Evolutionary conservation across 2,329 filamentous ascomycete genomes (phyloP).

Genomic region (Trichoderma hamatum): DNA sequence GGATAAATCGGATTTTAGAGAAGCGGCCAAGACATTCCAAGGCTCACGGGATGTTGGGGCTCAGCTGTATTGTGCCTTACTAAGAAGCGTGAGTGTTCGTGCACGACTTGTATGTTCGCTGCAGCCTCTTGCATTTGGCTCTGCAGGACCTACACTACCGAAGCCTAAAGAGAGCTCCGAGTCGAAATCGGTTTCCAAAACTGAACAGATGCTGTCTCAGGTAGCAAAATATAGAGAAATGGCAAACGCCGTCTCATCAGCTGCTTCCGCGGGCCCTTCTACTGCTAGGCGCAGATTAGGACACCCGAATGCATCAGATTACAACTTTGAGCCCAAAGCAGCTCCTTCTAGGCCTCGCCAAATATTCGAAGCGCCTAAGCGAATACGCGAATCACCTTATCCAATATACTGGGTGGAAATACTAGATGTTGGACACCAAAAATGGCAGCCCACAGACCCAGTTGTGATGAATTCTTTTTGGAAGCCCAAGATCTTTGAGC

Average conservation of each 20-base stretch:
- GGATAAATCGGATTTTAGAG: slow-evolving; percentile 72
- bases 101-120: slow-evolving; percentile 86
- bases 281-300: slow-evolving; percentile 55
- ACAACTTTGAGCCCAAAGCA: slow-evolving; percentile 51
- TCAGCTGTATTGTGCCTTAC: slow-evolving; percentile 85
- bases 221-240: slow-evolving; percentile 40
- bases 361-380: slow-evolving; percentile 42
- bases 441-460: slow-evolving; percentile 88
- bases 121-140: slow-evolving; percentile 74
- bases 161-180: slow-evolving; percentile 42
- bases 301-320: slow-evolving; percentile 58
- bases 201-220: slow-evolving; percentile 36
- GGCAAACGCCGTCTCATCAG: slow-evolving; percentile 38
- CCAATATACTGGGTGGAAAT: slow-evolving; percentile 96
- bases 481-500: slow-evolving; percentile 77
- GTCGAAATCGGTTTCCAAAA: slow-evolving; percentile 37
- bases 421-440: slow-evolving; percentile 82
- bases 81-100: slow-evolving; percentile 81
- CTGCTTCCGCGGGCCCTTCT: slow-evolving; percentile 37
- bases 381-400: slow-evolving; percentile 69
- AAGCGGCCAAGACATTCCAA: slow-evolving; percentile 67
- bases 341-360: slow-evolving; percentile 39
- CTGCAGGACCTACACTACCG: slow-evolving; percentile 53
- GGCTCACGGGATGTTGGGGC: slow-evolving; percentile 90
- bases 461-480: slow-evolving; percentile 77